phyloP scores from a whole-genome alignment of 2,329 filamentous ascomycete genomes.

The Fusarium hostae region DNA sequence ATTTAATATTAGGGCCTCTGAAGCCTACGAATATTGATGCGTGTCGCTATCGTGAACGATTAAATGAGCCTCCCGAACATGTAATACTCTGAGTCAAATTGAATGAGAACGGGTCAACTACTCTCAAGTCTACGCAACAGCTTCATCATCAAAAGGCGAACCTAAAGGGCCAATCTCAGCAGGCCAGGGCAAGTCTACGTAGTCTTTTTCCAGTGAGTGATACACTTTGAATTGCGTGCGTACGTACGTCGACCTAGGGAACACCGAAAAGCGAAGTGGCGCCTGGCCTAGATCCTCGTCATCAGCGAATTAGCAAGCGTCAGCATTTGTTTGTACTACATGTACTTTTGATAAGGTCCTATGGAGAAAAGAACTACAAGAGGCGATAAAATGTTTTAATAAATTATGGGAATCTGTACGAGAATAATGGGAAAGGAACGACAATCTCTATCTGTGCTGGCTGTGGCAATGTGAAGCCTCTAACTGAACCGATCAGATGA shows the following conservation, averaged over 20 bases:
- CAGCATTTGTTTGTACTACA: constrained; percentile 16
- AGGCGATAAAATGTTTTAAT: constrained; percentile 13
- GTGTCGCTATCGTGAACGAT: constrained; percentile 8
- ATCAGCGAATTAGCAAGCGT: constrained; percentile 34
- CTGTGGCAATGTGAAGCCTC: constrained; percentile 27
- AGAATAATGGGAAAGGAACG: constrained; percentile 32
- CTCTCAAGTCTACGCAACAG: constrained; percentile 31
- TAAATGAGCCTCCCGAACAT: constrained; percentile 3
- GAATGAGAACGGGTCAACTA: constrained; percentile 17
- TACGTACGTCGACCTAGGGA: constrained; percentile 13
- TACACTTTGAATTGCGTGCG: constrained; percentile 20
- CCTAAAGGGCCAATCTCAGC: constrained; percentile 20
- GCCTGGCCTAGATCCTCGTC: constrained; percentile 30
- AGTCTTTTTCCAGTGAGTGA: constrained; percentile 11
- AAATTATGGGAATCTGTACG: constrained; percentile 30
- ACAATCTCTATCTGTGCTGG: constrained; percentile 32
- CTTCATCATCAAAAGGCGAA: constrained; percentile 43
- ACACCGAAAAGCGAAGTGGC: constrained; percentile 26
- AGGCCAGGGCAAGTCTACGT: constrained; percentile 30
- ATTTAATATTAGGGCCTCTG: constrained; percentile 21
- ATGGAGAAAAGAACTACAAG: constrained; percentile 22
- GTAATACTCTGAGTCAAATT: neutral
- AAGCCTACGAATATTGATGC: constrained; percentile 27
- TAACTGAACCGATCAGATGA: constrained; percentile 29
- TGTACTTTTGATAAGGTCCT: neutral